Evolutionary conservation across 768 basidiomycete genomes (phyloP), one percentile per base, ranked within the genome.

Genomic region (Tylopilus sp.): DNA sequence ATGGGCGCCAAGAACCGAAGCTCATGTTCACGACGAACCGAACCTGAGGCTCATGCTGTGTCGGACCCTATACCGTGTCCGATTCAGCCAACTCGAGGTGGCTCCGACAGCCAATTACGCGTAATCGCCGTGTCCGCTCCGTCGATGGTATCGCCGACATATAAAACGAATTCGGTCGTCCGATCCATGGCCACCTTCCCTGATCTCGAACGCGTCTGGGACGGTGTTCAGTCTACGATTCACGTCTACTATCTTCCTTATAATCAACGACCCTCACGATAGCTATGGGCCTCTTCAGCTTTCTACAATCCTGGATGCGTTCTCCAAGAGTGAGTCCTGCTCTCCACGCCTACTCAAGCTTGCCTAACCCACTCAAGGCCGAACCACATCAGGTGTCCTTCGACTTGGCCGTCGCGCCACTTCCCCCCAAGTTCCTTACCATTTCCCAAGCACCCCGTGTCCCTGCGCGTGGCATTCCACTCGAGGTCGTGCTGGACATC

Each of bases 401-500:
- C 53, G 69, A 72, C 61, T 60, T 80, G 49, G 62, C 68, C 51
- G 57, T 73, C 28, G 50, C 58, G 31, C 50, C 62, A 48, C 63
- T 63, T 49, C 59, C 61, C 49, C 61, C 50, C 43, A 65, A 62
- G 42, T 33, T 52, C 56, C 36, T 48, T 51, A 11, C 59, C 44
- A 43, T 34, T 33, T 49, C 58, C 46, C 55, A 54, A 49, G 30
- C 53, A 26, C 62, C 58, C 50, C 53, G 61, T 54, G 54, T 70
- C 36, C 65, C 62, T 41, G 28, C 53, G 56, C 53, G 58, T 45
- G 69, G 66, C 8, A 71, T 89, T 36, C 87, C 87, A 11, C 72
- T 85, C 55, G 87, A 89, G 68, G 63, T 89, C 43, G 75, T 83
- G 37, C 69, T 86, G 52, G 63, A 76, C 59, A 81, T 89, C 65